Evolutionary conservation across 352 stramenopile genomes (phyloP), one percentile per base, ranked within the genome.

Genomic region (Phytopythium helicoides): DNA sequence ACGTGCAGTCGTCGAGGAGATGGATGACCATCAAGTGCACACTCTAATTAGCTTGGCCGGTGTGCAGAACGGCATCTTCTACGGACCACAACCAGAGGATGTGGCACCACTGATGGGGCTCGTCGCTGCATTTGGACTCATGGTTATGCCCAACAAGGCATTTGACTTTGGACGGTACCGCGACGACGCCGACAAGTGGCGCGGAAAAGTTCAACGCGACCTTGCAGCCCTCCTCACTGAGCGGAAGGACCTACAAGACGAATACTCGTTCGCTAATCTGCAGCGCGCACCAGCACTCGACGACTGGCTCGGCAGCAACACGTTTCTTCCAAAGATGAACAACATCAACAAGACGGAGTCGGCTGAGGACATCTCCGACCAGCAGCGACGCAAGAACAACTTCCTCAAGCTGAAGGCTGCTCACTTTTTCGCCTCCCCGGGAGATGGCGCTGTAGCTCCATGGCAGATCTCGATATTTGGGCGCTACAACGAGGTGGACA

Each of bases 31-130:
- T 60, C 71, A 72, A 10, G 66, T 71, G 26, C 57, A 71, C 34
- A 60, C 59, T 26, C 54, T 82, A 25, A 66, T 85, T 40, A 78
- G 65, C 53, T 56, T 85, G 11, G 74, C 71, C 0, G 71, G 73
- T 3, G 60, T 64, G 7, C 68, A 80, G 34, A 81, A 81, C 53
- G 70, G 73, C 34, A 66, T 75, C 55, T 84, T 84, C 54, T 77
- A 80, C 56, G 71, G 71, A 2, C 71, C 70, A 0, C 71, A 83
- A 38, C 22, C 45, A 0, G 62, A 34, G 35, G 73, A 83, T 47
- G 23, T 28, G 3, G 51, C 66, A 14, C 69, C 69, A 19, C 55
- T 62, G 11, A 6, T 9, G 8, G 36, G 36, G 12, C 55, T 66
- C 21, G 57, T 68, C 18, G 62, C 72, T 39, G 34, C 49, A 3